Percentiles rank a stretch among this genome's conserved stretches.
Evolutionary conservation across 371 early-diverging fungal species (phyloP).

Genomic region (Apophysomyces sp.): DNA sequence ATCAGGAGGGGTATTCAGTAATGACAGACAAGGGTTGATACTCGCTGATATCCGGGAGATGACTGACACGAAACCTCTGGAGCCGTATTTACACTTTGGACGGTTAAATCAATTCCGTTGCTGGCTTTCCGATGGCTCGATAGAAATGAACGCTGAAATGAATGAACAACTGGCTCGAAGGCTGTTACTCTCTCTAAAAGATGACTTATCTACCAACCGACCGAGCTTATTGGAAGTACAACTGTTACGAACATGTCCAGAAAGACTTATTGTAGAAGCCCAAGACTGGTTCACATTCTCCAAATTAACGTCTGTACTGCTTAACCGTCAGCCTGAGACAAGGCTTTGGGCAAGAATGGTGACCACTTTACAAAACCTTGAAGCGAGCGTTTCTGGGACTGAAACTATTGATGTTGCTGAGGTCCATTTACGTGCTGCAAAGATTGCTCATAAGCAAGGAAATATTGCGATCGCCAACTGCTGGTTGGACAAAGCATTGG

Average conservation of each 20-base stretch:
- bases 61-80: constrained; percentile 14
- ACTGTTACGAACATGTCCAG: constrained; percentile 15
- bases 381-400: neutral
- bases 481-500: constrained; percentile 14
- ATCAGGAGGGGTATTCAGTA: neutral
- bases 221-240: constrained; percentile 28
- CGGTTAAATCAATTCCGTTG: constrained; percentile 18
- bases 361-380: constrained; percentile 6
- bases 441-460: constrained; percentile 29
- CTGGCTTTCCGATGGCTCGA: constrained; percentile 7
- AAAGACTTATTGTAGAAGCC: constrained; percentile 11
- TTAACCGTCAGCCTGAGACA: constrained; percentile 16
- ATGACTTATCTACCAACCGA: constrained; percentile 13
- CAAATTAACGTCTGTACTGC: neutral
- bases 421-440: constrained; percentile 24
- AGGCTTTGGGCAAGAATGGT: constrained; percentile 27
- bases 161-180: constrained; percentile 5
- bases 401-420: neutral
- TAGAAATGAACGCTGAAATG: neutral
- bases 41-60: constrained; percentile 1
- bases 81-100: constrained; percentile 18
- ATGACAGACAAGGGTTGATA: neutral
- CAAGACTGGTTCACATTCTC: constrained; percentile 12
- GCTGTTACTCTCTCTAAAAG: constrained; percentile 18
- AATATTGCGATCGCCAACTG: constrained; percentile 20